Conservation (phyloP, 805 yeast genomes). For the Lipomyces oligophaga region DNA sequence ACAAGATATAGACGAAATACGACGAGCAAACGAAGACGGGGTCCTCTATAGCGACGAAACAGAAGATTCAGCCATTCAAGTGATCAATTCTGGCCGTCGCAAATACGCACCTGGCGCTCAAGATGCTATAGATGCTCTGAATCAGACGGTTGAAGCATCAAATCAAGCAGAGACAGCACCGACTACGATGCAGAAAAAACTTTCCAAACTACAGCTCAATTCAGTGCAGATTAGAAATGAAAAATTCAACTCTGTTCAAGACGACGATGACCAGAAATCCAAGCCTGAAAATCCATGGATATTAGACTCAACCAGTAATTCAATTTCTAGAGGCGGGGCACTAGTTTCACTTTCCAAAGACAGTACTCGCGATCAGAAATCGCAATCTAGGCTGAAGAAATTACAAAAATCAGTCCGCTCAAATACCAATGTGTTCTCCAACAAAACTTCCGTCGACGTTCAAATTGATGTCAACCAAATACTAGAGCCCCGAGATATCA, state of each 20-base stretch:
- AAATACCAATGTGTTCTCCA: constrained; percentile 24
- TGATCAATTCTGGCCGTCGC: constrained; percentile 73
- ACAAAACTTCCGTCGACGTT: constrained; percentile 21
- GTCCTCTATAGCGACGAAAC: constrained; percentile 40
- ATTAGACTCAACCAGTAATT: constrained; percentile 36
- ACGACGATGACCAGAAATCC: neutral
- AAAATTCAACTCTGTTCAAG: constrained; percentile 1
- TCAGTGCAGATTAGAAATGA: no score
- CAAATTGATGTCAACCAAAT: constrained; percentile 44
- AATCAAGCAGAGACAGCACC: constrained; percentile 22
- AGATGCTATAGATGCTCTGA: constrained; percentile 36
- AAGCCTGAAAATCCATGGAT: constrained; percentile 39
- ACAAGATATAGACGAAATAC: constrained; percentile 50
- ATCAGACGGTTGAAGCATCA: constrained; percentile 17
- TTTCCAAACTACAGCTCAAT: neutral
- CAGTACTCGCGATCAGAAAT: constrained; percentile 50
- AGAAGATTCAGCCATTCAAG: constrained; percentile 44
- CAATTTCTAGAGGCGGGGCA: constrained; percentile 48
- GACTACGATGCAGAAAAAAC: constrained; percentile 5
- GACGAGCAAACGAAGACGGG: constrained; percentile 49
- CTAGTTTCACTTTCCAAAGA: constrained; percentile 48
- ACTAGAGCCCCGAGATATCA: constrained; percentile 51
- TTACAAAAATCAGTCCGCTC: constrained; percentile 38
- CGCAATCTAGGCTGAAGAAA: constrained; percentile 25
- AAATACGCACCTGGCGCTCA: constrained; percentile 64